Evolutionary conservation across 2,329 filamentous ascomycete species (phyloP), one percentile per base, ranked within the genome.

Genomic region (Aspergillus novofumigatus): DNA sequence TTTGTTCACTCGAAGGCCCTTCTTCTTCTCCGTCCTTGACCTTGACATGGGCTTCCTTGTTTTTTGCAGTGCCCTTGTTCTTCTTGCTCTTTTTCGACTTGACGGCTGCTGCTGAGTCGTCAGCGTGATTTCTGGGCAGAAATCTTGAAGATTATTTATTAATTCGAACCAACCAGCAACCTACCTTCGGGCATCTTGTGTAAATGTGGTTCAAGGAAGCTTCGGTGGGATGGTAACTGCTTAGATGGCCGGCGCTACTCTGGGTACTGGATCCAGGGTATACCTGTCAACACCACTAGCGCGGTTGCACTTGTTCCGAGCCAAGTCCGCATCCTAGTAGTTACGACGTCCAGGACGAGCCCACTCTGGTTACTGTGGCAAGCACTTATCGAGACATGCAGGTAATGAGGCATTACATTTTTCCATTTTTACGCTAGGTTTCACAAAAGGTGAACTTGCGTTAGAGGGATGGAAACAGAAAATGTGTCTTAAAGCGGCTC

Each of bases 31-130:
- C 61, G 72, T 74, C 23, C 59, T 58, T 4, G 14, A 17, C 5
- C 32, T 17, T 38, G 14, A 38, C 32, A 38, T 38, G 32, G 64
- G 53, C 51, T 21, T 65, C 62, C 57, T 77, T 75, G 21, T 67
- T 65, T 66, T 80, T 83, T 55, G 70, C 72, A 57, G 72, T 72
- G 61, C 74, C 75, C 73, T 83, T 83, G 72, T 82, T 85, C 75
- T 81, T 83, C 69, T 81, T 84, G 71, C 78, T 82, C 69, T 79
- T 83, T 75, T 82, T 85, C 67, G 81, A 80, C 67, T 78, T 84
- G 53, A 75, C 67, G 65, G 73, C 75, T 78, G 61, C 59, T 65
- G 60, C 53, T 56, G 57, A 57, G 59, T 57, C 52, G 56, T 66
- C 53, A 64, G 60, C 49, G 42, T 52, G 45, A 56, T 49, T 25